These are phyloP conservation scores for Fusarium camptoceras DNA, from an alignment of 2,329 filamentous ascomycete genomes.

Conservation along the genomic window DNA sequence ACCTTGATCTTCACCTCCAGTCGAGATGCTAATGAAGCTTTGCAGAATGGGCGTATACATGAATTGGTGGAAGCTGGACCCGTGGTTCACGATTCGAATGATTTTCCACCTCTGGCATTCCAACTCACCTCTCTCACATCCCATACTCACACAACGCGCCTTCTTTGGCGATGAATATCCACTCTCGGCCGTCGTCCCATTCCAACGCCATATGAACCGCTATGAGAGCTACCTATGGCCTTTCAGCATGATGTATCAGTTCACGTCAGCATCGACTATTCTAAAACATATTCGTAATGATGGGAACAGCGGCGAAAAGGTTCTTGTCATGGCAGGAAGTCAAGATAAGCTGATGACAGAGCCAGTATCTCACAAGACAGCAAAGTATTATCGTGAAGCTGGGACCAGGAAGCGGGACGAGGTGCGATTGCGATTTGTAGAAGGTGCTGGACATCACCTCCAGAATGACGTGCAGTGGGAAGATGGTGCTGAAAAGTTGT, in stretches of 20 bases:
- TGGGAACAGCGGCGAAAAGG: constrained; percentile 32
- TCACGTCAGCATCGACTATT: constrained; percentile 56
- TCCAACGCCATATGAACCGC: constrained; percentile 57
- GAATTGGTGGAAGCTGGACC: constrained; percentile 61
- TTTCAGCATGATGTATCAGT: constrained; percentile 59
- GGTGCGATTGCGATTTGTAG: constrained; percentile 57
- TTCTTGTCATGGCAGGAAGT: constrained; percentile 56
- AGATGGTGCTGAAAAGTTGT: constrained; percentile 58
- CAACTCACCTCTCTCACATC: constrained; percentile 64
- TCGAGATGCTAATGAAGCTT: constrained; percentile 3
- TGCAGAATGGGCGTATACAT: constrained; percentile 58
- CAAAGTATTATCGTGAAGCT: constrained; percentile 45
- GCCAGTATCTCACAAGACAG: constrained; percentile 53
- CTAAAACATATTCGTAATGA: constrained; percentile 52
- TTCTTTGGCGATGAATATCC: constrained; percentile 63
- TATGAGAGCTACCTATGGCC: constrained; percentile 68
- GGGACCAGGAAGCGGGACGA: constrained; percentile 43
- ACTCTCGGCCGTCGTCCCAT: constrained; percentile 53
- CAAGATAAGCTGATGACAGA: constrained; percentile 57
- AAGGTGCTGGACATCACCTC: constrained; percentile 62
- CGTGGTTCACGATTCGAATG: constrained; percentile 60
- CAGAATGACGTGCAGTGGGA: constrained; percentile 65
- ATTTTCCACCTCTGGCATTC: constrained; percentile 61
- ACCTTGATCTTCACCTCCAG: not conserved
- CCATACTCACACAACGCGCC: constrained; percentile 58